These are phyloP conservation scores for Begonia masoniana DNA, from an alignment of 306 rosid genomes.

Conservation along the genomic window DNA sequence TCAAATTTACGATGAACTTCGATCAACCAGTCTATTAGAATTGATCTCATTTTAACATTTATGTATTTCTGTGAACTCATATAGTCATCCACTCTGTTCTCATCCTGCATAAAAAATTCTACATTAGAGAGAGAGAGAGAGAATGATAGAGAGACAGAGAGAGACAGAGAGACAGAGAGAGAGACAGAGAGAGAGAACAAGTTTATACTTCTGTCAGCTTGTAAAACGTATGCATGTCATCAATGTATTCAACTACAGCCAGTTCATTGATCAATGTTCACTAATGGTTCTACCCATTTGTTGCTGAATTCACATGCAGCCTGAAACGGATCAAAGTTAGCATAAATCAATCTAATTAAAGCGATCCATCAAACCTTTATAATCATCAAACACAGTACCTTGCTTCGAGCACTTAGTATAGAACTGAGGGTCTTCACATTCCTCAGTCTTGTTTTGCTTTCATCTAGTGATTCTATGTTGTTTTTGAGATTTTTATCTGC, in stretches of 20 bases:
- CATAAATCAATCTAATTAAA: neutral
- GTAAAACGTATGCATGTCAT: slow-evolving; percentile 57
- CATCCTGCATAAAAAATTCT: slow-evolving; percentile 26
- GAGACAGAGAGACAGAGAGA: neutral
- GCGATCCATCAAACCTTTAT: neutral
- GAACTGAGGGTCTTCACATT: neutral
- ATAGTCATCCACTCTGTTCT: slow-evolving; percentile 39
- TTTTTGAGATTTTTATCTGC: neutral
- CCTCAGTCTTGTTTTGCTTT: neutral
- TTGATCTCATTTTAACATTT: slow-evolving; percentile 71
- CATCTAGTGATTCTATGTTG: neutral
- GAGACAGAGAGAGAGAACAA: neutral
- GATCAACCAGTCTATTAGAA: slow-evolving; percentile 79
- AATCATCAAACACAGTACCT: neutral
- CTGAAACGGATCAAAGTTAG: slow-evolving; percentile 11
- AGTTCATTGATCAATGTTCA: slow-evolving; percentile 64
- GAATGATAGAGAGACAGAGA: too few relatives aligned
- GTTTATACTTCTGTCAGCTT: slow-evolving; percentile 45
- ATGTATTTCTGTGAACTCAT: slow-evolving; percentile 55
- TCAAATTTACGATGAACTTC: slow-evolving; percentile 81
- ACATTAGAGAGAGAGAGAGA: neutral
- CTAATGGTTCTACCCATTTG: slow-evolving; percentile 27
- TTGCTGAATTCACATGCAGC: slow-evolving; percentile 46
- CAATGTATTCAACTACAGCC: slow-evolving; percentile 66
- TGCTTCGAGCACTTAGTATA: neutral